Conservation (phyloP, 306 rosid genomes). For the Castanea sativa region DNA sequence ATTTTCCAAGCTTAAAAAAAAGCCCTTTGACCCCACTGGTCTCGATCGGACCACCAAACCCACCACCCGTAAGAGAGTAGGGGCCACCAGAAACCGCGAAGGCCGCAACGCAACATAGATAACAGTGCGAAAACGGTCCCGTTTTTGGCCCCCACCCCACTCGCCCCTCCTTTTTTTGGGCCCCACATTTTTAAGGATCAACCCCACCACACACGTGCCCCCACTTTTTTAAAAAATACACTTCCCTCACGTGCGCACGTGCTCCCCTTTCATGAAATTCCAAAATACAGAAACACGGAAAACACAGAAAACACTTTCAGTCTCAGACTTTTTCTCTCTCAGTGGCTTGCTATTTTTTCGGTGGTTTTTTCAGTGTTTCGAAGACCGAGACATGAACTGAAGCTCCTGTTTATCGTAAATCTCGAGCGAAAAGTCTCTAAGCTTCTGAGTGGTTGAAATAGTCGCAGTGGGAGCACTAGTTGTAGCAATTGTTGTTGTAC, state of each 20-base stretch:
- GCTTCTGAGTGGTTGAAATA: constrained; percentile 35
- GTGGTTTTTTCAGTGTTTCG: constrained; percentile 38
- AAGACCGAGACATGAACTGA: constrained; percentile 59
- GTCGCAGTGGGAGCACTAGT: too few relatives aligned
- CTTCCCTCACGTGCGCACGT: constrained; percentile 60
- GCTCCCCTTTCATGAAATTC: constrained; percentile 12
- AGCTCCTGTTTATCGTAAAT: constrained; percentile 68
- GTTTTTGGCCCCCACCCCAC: background rate
- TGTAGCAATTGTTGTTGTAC: background rate
- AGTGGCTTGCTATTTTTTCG: too few relatives aligned
- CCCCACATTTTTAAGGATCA: background rate
- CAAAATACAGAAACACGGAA: too few relatives aligned
- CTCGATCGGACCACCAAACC: constrained; percentile 15
- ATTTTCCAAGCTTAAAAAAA: too few relatives aligned
- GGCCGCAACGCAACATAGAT: constrained; percentile 11
- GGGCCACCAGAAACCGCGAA: constrained; percentile 19
- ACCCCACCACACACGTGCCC: constrained; percentile 39
- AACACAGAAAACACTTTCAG: background rate
- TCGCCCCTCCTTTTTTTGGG: constrained; percentile 11
- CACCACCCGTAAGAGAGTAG: background rate
- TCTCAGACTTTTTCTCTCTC: background rate
- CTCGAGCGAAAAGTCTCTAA: constrained; percentile 67
- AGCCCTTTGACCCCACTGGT: background rate
- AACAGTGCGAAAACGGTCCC: constrained; percentile 15
- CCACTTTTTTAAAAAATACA: constrained; percentile 27